phyloP scores from a whole-genome alignment of 129 eudicot genomes.

The Mikania micrantha region DNA sequence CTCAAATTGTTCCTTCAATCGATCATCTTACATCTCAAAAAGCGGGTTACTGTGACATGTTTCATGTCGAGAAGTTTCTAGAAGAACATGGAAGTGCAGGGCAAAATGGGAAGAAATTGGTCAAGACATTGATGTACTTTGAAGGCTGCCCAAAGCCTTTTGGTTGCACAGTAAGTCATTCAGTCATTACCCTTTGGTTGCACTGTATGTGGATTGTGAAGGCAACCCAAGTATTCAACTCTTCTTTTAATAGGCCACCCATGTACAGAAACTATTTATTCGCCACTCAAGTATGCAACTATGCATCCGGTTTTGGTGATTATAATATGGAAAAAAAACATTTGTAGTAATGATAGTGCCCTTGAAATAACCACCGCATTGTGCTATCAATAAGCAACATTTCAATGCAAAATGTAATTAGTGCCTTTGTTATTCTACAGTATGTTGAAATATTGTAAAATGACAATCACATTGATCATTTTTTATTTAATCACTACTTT shows the following conservation, averaged over 20 bases:
- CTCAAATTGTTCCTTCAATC: slow-evolving; percentile 86
- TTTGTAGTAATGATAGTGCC: not conserved
- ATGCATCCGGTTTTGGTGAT: not conserved
- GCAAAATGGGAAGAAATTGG: slow-evolving; percentile 73
- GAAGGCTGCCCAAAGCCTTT: slow-evolving; percentile 99
- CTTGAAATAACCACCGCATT: not conserved
- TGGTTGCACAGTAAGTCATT: slow-evolving; percentile 92
- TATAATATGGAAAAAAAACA: not conserved
- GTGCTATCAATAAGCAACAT: not conserved
- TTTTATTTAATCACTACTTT: not conserved
- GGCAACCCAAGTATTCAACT: not conserved
- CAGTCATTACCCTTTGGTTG: slow-evolving; percentile 28
- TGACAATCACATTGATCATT: not conserved
- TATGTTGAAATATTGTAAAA: not conserved
- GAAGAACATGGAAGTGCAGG: slow-evolving; percentile 96
- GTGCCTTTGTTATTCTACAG: not conserved
- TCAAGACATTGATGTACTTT: slow-evolving; percentile 92
- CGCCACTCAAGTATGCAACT: not conserved
- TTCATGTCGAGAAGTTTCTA: slow-evolving; percentile 69
- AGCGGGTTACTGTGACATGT: slow-evolving; percentile 78
- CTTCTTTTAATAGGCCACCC: not conserved
- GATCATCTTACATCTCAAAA: slow-evolving; percentile 86
- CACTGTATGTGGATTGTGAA: not conserved
- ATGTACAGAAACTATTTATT: not conserved
- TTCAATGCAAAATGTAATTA: not conserved